Conservation (phyloP, 352 stramenopile genomes). For the Phytophthora hibernalis region DNA sequence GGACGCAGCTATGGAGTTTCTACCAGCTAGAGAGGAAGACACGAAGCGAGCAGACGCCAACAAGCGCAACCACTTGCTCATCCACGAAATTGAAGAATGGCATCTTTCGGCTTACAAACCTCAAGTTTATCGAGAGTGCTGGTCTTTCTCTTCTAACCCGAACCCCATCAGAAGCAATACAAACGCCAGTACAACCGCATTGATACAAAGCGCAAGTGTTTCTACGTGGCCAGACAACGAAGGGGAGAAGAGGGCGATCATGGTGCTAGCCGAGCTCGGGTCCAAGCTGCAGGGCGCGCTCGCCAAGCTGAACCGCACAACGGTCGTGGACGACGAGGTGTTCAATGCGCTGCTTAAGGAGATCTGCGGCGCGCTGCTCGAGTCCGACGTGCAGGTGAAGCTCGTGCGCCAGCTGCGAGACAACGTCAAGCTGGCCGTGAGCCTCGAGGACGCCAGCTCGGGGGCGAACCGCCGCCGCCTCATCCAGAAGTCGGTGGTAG, state of each 20-base stretch:
- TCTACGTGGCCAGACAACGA: not conserved
- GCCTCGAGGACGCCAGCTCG: conserved; percentile 78
- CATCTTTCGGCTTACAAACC: not conserved
- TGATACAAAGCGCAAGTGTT: conserved; percentile 2
- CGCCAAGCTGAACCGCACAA: conserved; percentile 87
- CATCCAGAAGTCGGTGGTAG: conserved; percentile 92
- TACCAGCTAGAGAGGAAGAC: conserved; percentile 5
- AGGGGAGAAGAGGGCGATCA: conserved; percentile 32
- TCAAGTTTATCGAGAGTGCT: conserved; percentile 13
- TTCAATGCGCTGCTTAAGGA: conserved; percentile 92
- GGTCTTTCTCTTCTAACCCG: not conserved
- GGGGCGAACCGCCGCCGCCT: conserved; percentile 87
- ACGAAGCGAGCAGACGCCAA: conserved; percentile 22
- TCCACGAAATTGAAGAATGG: conserved; percentile 34
- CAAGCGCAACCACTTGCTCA: conserved; percentile 40
- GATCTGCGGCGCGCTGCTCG: conserved; percentile 90
- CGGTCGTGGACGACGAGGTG: conserved; percentile 91
- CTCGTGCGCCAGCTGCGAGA: conserved; percentile 90
- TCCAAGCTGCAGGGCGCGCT: conserved; percentile 89
- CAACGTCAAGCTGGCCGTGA: conserved; percentile 90
- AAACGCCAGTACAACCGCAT: conserved; percentile 4
- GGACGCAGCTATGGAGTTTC: conserved; percentile 1
- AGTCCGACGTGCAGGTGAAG: conserved; percentile 91
- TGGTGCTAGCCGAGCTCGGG: conserved; percentile 92
- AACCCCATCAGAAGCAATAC: not conserved